Evolutionary conservation across 1,284 basidiomycete species (phyloP), one percentile per base, ranked within the genome.

Genomic region (Phylloporus gajari): DNA sequence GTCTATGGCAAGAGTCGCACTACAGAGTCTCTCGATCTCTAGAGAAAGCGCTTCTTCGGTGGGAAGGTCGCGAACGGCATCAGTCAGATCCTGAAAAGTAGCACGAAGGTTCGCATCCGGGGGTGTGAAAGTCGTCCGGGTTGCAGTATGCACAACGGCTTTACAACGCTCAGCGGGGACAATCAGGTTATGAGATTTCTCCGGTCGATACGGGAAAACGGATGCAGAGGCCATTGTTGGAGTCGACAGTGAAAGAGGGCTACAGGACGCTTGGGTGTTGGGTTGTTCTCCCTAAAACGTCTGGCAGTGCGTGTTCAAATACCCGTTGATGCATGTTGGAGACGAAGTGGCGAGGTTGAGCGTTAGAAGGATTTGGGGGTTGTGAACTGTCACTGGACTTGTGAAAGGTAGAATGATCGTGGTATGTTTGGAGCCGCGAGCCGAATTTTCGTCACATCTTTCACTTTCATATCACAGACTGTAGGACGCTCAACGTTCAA

Each of bases 1-100:
- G 25, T 79, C 76, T 35, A 77, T 78, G n/a, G 32, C 15, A 25
- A 77, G 71, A 17, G 76, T 68, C 13, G 74, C 76, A 5, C 11
- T 48, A 44, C 71, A 76, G 19, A 79, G 30, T 48, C 48, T 65
- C 25, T 74, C 70, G 27, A 77, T 79, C 23, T 77, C 76, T 12
- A 68, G 44, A 38, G 46, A 65, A 40, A 79, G 71, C 2, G 56
- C 66, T 15, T 79, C 68, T 62, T 77, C 71, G 1, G 63, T 60
- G 5, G 75, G 69, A 56, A 74, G 70, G 27, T 75, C 68, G 32
- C 40, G 73, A 42, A 68, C 38, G 17, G 68, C 51, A 9, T 65
- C n/a, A 7, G 68, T 65, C 53, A 58, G 15, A 46, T 65, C 63
- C 30, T 56, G 73, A 23, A 68, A 64, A 17, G 67, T 65, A 6